Percentiles rank a stretch among this genome's conserved stretches.
These are phyloP conservation scores for Monilinia fructigena DNA, from an alignment of 2,329 filamentous ascomycete species.

Conservation along the genomic window DNA sequence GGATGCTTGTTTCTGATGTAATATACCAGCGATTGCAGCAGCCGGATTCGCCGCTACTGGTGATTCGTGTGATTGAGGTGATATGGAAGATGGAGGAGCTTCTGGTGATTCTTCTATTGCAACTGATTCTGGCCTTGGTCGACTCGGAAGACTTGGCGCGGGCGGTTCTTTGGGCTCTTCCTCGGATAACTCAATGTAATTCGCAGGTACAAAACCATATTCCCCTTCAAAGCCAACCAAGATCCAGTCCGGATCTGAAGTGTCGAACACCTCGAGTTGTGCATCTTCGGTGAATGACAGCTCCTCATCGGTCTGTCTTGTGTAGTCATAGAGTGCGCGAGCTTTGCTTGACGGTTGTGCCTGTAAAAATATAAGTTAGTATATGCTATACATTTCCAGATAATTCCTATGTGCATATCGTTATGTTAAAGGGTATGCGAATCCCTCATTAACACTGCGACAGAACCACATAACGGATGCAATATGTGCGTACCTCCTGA, in stretches of 20 bases:
- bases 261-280: slow-evolving; percentile 80
- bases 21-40: slow-evolving; percentile 54
- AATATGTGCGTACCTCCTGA: slow-evolving; percentile 69
- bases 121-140: slow-evolving; percentile 38
- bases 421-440: neutral
- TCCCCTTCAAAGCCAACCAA: slow-evolving; percentile 81
- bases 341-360: slow-evolving; percentile 67
- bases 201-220: slow-evolving; percentile 91
- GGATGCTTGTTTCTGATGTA: slow-evolving; percentile 42
- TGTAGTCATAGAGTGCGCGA: slow-evolving; percentile 97
- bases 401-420: neutral
- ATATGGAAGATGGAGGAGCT: slow-evolving; percentile 15
- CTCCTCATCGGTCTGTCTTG: slow-evolving; percentile 95
- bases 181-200: slow-evolving; percentile 78
- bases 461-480: neutral
- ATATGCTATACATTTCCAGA: neutral
- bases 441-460: slow-evolving; percentile 1
- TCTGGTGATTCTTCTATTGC: slow-evolving; percentile 25
- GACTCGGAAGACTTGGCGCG: slow-evolving; percentile 41
- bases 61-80: slow-evolving; percentile 23
- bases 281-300: slow-evolving; percentile 92
- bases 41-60: slow-evolving; percentile 35
- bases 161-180: slow-evolving; percentile 40
- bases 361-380: slow-evolving; percentile 44
- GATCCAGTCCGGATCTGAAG: slow-evolving; percentile 93